Base-by-base conservation (phyloP, 2,329 filamentous ascomycete genomes). In the Passalora sequoiae region DNA sequence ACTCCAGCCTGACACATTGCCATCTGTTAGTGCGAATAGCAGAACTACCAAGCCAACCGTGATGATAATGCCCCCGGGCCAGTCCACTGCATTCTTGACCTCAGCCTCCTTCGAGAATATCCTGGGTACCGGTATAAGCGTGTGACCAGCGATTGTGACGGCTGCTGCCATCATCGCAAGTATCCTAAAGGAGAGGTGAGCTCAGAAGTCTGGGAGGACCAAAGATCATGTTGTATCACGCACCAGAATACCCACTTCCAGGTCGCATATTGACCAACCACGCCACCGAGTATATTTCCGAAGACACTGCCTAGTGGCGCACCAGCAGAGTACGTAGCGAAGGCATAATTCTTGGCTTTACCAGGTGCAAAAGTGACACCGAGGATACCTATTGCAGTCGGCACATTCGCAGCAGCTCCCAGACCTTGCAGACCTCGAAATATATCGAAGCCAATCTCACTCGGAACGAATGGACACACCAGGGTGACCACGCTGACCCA, bases 181-280 rank as follows among this genome's bases (percentile, higher is more conserved):
- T 15, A 77, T 74, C n/a, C n/a, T n/a, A n/a, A n/a, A n/a, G n/a
- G n/a, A n/a, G n/a, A n/a, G n/a, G n/a, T n/a, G n/a, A n/a, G n/a
- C n/a, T n/a, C n/a, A n/a, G n/a, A n/a, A n/a, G n/a, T n/a, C n/a
- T n/a, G n/a, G n/a, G n/a, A n/a, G n/a, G n/a, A n/a, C n/a, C n/a
- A n/a, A n/a, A n/a, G n/a, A n/a, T n/a, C n/a, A n/a, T n/a, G n/a
- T n/a, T n/a, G n/a, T n/a, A n/a, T n/a, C n/a, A n/a, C n/a, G n/a
- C n/a, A n/a, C 52, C 80, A 83, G 60, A 84, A 84, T 1, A 84
- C 77, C 73, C 80, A 83, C 62, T 75, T 77, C 81, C 81, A 85
- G 38, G 64, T 74, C 9, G 74, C 67, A 50, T 78, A 85, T 43
- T 83, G 66, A 1, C 76, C 75, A 13, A 86, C 75, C 29, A 85